Evolutionary conservation across 2,329 filamentous ascomycete species (phyloP).

Genomic region (Neoarthrinium moseri): DNA sequence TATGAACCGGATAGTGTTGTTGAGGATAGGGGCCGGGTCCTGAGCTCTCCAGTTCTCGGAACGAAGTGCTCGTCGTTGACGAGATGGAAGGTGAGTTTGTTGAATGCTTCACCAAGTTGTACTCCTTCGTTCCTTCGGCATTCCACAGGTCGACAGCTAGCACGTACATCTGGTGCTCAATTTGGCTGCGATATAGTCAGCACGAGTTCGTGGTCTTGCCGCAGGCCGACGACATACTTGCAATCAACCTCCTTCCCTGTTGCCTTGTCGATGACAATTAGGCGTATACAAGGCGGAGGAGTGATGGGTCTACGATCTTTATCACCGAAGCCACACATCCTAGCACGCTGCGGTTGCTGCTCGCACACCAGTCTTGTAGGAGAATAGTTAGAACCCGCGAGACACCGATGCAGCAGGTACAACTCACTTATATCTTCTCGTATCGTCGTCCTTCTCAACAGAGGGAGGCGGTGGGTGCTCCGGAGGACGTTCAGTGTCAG

Average conservation of each 20-base stretch:
- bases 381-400: neutral
- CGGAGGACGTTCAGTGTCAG: constrained; percentile 2
- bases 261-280: constrained; percentile 72
- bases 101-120: constrained; percentile 63
- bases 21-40: neutral
- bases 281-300: constrained; percentile 85
- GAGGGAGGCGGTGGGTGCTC: neutral
- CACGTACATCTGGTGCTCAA: constrained; percentile 30
- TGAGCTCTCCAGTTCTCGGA: constrained; percentile 35
- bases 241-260: constrained; percentile 82
- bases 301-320: constrained; percentile 98
- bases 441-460: constrained; percentile 1
- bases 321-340: constrained; percentile 99
- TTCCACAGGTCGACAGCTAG: constrained; percentile 66
- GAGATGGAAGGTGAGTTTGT: constrained; percentile 75
- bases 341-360: constrained; percentile 88
- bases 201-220: no score
- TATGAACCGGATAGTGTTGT: neutral
- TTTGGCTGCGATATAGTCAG: constrained; percentile 19
- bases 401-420: neutral
- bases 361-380: constrained; percentile 67
- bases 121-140: constrained; percentile 62
- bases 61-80: constrained; percentile 76
- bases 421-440: constrained; percentile 5
- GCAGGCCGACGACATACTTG: constrained; percentile 74